These are phyloP conservation scores for Cladosporium sp. DNA, from an alignment of 2,329 filamentous ascomycete genomes.

Conservation along the genomic window DNA sequence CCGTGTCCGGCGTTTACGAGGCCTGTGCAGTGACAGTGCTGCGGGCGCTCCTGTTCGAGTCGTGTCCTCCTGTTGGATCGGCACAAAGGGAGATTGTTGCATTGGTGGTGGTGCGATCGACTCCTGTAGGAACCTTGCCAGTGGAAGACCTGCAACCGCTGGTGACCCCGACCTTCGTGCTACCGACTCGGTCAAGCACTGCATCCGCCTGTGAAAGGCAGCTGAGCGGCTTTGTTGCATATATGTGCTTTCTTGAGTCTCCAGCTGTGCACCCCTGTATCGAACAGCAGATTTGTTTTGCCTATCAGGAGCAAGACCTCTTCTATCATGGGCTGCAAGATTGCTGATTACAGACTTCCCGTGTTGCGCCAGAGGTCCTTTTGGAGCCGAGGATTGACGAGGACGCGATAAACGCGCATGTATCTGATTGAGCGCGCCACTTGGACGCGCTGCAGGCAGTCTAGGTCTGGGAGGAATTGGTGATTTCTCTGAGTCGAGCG, in stretches of 20 bases:
- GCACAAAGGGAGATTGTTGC: neutral
- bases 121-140: conserved; percentile 23
- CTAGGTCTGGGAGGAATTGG: neutral
- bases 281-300: neutral
- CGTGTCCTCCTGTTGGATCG: neutral
- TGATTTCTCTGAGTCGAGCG: neutral
- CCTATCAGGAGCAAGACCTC: neutral
- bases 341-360: neutral
- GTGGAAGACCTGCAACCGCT: conserved; percentile 25
- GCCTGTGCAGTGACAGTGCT: conserved; percentile 19
- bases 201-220: conserved; percentile 34
- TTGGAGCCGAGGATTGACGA: neutral
- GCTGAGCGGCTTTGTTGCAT: conserved; percentile 31
- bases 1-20: conserved; percentile 35
- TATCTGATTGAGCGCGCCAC: neutral
- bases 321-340: neutral
- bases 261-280: conserved; percentile 36
- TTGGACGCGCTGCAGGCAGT: neutral
- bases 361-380: neutral
- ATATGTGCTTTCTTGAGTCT: conserved; percentile 38
- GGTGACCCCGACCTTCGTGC: conserved; percentile 20
- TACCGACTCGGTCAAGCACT: conserved; percentile 24
- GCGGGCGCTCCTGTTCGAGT: neutral
- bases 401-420: neutral
- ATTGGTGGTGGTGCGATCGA: neutral